A percentile compares a stretch with the other conserved stretches of the same genome.
Conservation (phyloP, 345 rosid species). For the Alliaria petiolata region DNA sequence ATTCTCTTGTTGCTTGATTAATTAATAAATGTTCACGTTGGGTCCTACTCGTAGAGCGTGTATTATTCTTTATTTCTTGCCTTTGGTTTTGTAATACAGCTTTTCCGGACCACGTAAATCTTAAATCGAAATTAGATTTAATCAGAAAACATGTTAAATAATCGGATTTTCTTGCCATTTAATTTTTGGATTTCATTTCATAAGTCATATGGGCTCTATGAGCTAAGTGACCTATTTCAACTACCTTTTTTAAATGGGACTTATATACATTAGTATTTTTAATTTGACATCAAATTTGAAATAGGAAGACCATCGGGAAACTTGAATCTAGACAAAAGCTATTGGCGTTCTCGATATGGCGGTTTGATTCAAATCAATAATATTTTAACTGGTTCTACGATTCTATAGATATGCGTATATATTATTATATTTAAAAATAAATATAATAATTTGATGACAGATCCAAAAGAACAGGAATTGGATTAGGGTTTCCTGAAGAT, state of each 20-base stretch:
- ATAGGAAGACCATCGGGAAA: neutral
- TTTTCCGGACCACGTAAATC: neutral
- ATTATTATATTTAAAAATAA: neutral
- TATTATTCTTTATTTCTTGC: neutral
- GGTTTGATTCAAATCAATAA: slow-evolving; percentile 14
- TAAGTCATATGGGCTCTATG: neutral
- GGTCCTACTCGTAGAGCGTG: slow-evolving; percentile 1
- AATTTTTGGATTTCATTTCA: too few species aligned
- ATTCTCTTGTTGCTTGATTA: neutral
- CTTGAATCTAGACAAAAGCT: slow-evolving; percentile 12
- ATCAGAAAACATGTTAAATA: too few species aligned
- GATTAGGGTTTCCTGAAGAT: slow-evolving; percentile 23
- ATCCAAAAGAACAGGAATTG: slow-evolving; percentile 21
- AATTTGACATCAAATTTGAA: too few species aligned
- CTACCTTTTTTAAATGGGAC: neutral
- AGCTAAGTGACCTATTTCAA: neutral
- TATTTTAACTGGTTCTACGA: neutral
- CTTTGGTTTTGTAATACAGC: neutral
- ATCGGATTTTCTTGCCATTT: too few species aligned
- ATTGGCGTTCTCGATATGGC: slow-evolving; percentile 10
- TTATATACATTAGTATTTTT: neutral
- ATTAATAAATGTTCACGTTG: slow-evolving; percentile 12
- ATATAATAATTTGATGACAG: neutral
- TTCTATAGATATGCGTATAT: slow-evolving; percentile 1
- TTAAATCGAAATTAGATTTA: neutral